These are phyloP conservation scores for Ceratonia siliqua DNA, from an alignment of 306 rosid species.

Conservation along the genomic window DNA sequence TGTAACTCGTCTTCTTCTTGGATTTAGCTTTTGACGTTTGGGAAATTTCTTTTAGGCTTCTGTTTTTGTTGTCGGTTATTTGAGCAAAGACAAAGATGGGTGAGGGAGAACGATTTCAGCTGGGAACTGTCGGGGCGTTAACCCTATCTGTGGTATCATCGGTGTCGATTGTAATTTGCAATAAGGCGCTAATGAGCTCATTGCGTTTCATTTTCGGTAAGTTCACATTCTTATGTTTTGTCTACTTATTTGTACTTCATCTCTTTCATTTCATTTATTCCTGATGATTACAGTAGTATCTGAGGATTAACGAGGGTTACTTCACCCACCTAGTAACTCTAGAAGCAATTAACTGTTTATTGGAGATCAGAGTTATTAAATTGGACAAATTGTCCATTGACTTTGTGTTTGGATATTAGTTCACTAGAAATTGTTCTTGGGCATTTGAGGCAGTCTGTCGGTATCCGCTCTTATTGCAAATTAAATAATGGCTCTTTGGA, in stretches of 20 bases:
- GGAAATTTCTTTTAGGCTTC: constrained; percentile 8
- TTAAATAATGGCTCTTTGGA: constrained; percentile 24
- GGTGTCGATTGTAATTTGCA: constrained; percentile 85
- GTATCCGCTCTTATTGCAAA: constrained; percentile 24
- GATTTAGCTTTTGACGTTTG: not conserved
- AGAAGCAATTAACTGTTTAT: constrained; percentile 3
- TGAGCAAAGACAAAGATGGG: constrained; percentile 55
- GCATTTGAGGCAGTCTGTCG: constrained; percentile 3
- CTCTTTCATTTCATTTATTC: not conserved
- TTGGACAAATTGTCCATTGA: not conserved
- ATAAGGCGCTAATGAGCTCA: constrained; percentile 77
- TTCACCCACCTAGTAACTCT: not conserved
- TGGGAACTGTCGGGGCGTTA: constrained; percentile 83
- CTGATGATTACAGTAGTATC: not conserved
- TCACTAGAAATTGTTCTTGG: constrained; percentile 7
- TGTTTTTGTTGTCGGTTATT: not conserved
- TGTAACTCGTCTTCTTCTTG: not conserved
- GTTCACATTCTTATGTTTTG: constrained; percentile 21
- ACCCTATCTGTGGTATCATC: constrained; percentile 81
- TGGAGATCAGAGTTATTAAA: constrained; percentile 25
- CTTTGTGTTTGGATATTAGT: constrained; percentile 31
- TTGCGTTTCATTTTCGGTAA: constrained; percentile 75
- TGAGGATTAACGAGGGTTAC: not conserved
- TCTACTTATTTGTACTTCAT: not conserved
- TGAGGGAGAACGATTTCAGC: constrained; percentile 67